A percentile compares a stretch with the other conserved stretches of the same genome.
Conservation (phyloP, 1,139 yeast genomes). For the Pichia sp. region DNA sequence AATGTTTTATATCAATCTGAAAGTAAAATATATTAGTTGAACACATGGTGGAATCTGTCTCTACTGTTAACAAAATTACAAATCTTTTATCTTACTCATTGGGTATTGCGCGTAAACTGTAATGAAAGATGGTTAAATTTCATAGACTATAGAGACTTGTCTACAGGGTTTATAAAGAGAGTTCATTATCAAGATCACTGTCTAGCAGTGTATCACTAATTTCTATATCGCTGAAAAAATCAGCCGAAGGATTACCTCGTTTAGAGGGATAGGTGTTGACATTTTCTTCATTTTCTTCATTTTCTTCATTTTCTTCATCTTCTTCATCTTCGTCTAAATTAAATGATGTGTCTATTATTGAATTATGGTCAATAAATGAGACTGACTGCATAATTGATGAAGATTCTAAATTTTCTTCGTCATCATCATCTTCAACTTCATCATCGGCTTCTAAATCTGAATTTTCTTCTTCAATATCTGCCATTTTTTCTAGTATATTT, state of each 20-base stretch:
- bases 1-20: neutral
- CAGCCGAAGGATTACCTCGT: neutral
- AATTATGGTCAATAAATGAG: neutral
- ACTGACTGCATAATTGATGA: neutral
- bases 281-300: neutral
- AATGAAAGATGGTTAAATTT: no score
- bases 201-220: conserved; percentile 1
- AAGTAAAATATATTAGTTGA: no score
- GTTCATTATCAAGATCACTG: neutral
- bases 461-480: conserved; percentile 1
- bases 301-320: neutral
- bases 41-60: no score
- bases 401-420: neutral
- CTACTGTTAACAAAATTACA: no score
- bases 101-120: no score
- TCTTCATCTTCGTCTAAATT: neutral
- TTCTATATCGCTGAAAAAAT: conserved; percentile 12
- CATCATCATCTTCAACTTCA: neutral
- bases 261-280: neutral
- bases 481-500: neutral
- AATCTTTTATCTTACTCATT: no score
- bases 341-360: neutral
- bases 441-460: neutral
- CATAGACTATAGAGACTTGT: no score
- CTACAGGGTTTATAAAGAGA: no score